These are phyloP conservation scores for Cordyceps fumosorosea DNA, from an alignment of 2,329 filamentous ascomycete species.

Conservation along the genomic window DNA sequence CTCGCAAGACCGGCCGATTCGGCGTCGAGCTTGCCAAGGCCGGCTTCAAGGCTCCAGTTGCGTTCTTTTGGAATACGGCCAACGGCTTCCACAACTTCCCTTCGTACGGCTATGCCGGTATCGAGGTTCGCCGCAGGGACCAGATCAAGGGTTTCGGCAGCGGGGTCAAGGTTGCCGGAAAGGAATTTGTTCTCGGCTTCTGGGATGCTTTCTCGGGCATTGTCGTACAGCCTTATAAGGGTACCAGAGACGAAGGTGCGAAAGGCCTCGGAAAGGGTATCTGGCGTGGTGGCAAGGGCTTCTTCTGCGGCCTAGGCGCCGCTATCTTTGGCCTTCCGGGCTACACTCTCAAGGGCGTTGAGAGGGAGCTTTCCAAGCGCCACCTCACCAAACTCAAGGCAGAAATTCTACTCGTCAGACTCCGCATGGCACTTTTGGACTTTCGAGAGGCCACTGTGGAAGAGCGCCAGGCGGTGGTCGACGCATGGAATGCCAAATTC, in stretches of 20 bases:
- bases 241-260: constrained; percentile 54
- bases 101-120: constrained; percentile 56
- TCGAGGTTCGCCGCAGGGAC: constrained; percentile 56
- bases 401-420: constrained; percentile 26
- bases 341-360: constrained; percentile 47
- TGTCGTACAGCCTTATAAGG: constrained; percentile 56
- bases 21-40: constrained; percentile 54
- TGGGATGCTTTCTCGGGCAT: constrained; percentile 64
- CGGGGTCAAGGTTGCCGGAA: constrained; percentile 54
- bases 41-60: constrained; percentile 58
- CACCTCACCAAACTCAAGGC: constrained; percentile 27
- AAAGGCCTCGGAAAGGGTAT: constrained; percentile 57
- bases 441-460: constrained; percentile 19
- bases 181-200: constrained; percentile 56
- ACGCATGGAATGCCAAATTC: constrained; percentile 21
- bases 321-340: constrained; percentile 23
- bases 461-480: constrained; percentile 18
- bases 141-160: constrained; percentile 61
- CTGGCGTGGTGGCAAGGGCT: constrained; percentile 37
- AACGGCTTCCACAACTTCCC: constrained; percentile 71
- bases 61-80: constrained; percentile 61
- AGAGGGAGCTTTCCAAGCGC: constrained; percentile 38
- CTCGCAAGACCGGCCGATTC: constrained; percentile 43
- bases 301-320: constrained; percentile 37
- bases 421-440: constrained; percentile 25